Base-by-base conservation (phyloP, 345 rosid genomes). In the Passiflora organensis region DNA sequence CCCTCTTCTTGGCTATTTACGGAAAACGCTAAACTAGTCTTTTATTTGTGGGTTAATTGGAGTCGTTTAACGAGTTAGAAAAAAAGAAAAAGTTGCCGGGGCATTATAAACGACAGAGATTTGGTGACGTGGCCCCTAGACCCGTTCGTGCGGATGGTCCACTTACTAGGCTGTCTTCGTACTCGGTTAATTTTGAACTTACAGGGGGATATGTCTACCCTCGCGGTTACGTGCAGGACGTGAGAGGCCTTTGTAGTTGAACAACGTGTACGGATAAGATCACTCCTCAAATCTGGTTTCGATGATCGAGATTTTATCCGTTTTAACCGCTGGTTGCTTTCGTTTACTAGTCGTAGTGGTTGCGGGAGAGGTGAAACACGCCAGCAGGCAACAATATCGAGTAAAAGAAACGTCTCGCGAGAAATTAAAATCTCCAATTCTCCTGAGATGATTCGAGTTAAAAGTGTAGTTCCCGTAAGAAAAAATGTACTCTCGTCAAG, bases 71-170 rank as follows among this genome's bases (percentile, higher is more conserved):
- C n/a, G n/a, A n/a, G n/a, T n/a, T n/a, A n/a, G n/a, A 21, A 9
- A 14, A 48, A 13, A 48, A 1, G 17, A 38, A 14, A 6, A 21
- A 20, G 20, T 21, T 15, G 20, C 11, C 14, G 4, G n/a, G 18
- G 6, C 1, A 48, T 28, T 41, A 42, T 43, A 61, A 68, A 61
- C 64, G 89, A 78, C 80, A 74, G 72, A 76, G 82, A 86, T 83
- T 60, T 71, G 72, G 55, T 73, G 77, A 75, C 77, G 73, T 73
- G 78, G 83, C 72, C 55, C 43, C 21, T 50, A 63, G 56, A 60
- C 60, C 67, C 78, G 64, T 49, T 65, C 95, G 84, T 83, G 95
- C 79, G 88, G 87, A 8, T 61, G 77, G 78, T 65, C 60, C 85
- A 79, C 71, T n/a, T n/a, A n/a, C n/a, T n/a, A n/a, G n/a, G n/a